phyloP scores from a whole-genome alignment of 345 rosid genomes.

The Pistacia atlantica region DNA sequence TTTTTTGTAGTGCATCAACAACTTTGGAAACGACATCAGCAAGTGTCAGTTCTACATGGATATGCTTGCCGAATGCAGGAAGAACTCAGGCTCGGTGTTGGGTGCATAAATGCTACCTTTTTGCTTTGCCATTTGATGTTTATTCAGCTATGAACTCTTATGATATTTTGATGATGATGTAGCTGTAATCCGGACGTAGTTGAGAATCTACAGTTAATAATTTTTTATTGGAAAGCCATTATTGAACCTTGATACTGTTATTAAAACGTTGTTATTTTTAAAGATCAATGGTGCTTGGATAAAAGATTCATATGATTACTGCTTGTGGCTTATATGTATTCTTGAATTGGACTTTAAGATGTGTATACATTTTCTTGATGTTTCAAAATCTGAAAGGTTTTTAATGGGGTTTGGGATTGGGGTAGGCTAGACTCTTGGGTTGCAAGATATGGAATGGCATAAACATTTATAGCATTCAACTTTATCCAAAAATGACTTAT shows the following conservation, averaged over 20 bases:
- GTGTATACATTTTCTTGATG: no score
- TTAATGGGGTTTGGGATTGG: no score
- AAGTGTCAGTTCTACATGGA: slow-evolving; percentile 99
- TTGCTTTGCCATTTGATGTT: neutral
- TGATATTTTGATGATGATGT: neutral
- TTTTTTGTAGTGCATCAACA: slow-evolving; percentile 68
- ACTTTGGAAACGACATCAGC: slow-evolving; percentile 80
- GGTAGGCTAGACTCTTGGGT: no score
- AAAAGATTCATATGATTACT: no score
- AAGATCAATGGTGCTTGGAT: no score
- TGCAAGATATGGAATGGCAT: no score
- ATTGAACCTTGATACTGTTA: neutral
- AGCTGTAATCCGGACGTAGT: slow-evolving; percentile 8
- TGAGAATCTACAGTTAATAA: slow-evolving; percentile 7
- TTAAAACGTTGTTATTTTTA: neutral
- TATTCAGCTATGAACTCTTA: slow-evolving; percentile 10
- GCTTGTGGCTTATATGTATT: no score
- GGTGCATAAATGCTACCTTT: slow-evolving; percentile 33
- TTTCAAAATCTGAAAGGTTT: no score
- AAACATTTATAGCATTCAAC: no score
- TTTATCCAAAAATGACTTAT: no score
- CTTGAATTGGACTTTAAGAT: no score
- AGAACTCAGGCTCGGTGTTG: slow-evolving; percentile 58
- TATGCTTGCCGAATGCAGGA: slow-evolving; percentile 91
- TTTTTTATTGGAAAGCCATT: neutral